Conservation (phyloP, 345 rosid species). For the Alliaria petiolata region DNA sequence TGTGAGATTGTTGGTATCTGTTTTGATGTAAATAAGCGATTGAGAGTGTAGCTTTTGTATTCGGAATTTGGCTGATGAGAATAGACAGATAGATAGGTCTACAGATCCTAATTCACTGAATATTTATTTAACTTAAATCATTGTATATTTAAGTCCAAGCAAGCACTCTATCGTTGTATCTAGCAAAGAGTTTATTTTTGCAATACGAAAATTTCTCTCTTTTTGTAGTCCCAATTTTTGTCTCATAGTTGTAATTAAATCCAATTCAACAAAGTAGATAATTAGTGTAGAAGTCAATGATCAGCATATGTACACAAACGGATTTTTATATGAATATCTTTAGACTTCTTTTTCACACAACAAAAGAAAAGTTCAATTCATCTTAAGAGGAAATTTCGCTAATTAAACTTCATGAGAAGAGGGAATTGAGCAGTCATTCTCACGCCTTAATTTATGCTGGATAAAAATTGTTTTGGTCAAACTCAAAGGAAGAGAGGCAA, state of each 20-base stretch:
- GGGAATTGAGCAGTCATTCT: no score
- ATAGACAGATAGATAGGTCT: no score
- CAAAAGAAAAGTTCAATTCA: not conserved
- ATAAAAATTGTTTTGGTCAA: not conserved
- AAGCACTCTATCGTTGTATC: no score
- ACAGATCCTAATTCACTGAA: no score
- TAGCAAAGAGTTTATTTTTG: no score
- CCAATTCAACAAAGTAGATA: no score
- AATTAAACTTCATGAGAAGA: no score
- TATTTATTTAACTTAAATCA: no score
- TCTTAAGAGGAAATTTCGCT: not conserved
- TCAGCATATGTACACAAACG: not conserved
- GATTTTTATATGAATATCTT: not conserved
- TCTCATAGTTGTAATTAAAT: no score
- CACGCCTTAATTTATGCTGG: not conserved
- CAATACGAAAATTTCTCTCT: no score
- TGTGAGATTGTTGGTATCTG: slow-evolving; percentile 3
- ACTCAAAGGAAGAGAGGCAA: not conserved
- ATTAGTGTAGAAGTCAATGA: not conserved
- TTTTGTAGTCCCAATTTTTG: no score
- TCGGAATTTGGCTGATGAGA: not conserved
- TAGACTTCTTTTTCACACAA: not conserved
- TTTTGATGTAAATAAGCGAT: not conserved
- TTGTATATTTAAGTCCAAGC: no score
- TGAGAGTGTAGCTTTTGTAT: not conserved